A percentile compares a stretch with the other conserved stretches of the same genome.
Evolutionary conservation across 1,284 basidiomycete genomes (phyloP).

Genomic region (Ceratobasidium sp.): DNA sequence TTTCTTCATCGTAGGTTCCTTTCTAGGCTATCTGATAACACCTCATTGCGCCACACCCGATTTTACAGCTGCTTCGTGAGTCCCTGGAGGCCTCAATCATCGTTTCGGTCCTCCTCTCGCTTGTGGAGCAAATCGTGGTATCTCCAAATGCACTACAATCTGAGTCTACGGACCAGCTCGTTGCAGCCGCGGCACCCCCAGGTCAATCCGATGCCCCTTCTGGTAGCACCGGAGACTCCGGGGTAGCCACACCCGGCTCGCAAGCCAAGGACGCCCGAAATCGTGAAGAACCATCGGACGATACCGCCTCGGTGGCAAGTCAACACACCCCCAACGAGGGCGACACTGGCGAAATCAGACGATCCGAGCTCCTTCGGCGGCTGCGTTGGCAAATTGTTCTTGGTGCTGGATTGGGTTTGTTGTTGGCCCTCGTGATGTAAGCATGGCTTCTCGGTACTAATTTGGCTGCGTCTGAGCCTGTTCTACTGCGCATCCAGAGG

Average conservation of each 20-base stretch:
- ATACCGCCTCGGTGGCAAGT: neutral
- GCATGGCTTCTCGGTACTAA: constrained; percentile 47
- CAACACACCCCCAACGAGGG: constrained; percentile 52
- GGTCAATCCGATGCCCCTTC: constrained; percentile 34
- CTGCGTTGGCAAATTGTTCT: constrained; percentile 51
- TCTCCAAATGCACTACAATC: neutral
- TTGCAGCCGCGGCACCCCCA: constrained; percentile 21
- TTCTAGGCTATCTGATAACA: constrained; percentile 21
- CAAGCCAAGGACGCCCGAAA: constrained; percentile 1
- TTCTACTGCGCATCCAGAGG: constrained; percentile 50
- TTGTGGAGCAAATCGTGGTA: constrained; percentile 75
- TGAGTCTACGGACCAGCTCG: constrained; percentile 52
- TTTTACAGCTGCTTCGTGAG: constrained; percentile 70
- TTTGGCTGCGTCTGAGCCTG: constrained; percentile 52
- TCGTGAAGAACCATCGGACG: constrained; percentile 18
- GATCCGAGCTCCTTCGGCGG: constrained; percentile 56
- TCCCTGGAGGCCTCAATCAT: constrained; percentile 88
- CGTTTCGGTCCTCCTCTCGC: constrained; percentile 82
- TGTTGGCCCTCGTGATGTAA: constrained; percentile 33
- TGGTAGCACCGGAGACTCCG: neutral
- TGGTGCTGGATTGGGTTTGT: constrained; percentile 49
- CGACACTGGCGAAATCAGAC: constrained; percentile 71
- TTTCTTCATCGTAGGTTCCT: constrained; percentile 70
- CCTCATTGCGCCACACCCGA: constrained; percentile 20
- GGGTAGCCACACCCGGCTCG: constrained; percentile 12